A percentile compares a stretch with the other conserved stretches of the same genome.
phyloP scores from a whole-genome alignment of 257 asterid genomes.

The Gynochthodes officinalis region DNA sequence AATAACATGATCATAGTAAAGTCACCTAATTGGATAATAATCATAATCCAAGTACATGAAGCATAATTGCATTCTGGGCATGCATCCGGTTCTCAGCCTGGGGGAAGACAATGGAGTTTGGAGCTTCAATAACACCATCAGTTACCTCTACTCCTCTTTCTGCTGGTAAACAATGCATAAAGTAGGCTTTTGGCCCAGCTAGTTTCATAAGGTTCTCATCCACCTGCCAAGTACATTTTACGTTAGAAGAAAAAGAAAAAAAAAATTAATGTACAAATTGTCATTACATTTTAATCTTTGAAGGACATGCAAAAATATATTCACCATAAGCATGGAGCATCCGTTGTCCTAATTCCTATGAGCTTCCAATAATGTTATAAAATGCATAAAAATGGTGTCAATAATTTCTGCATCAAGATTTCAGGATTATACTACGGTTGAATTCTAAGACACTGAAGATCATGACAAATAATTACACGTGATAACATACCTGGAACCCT shows the following conservation, averaged over 20 bases:
- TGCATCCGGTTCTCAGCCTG: slow-evolving; percentile 97
- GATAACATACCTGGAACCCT: slow-evolving; percentile 76
- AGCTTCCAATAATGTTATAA: neutral
- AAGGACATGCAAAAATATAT: neutral
- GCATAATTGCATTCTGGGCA: slow-evolving; percentile 92
- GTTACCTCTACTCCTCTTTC: slow-evolving; percentile 86
- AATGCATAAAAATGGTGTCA: neutral
- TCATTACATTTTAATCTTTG: neutral
- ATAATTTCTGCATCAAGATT: neutral
- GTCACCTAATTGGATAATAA: neutral
- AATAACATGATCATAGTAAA: neutral
- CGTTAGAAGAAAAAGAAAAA: neutral
- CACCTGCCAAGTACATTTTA: slow-evolving; percentile 49
- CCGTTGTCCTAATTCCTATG: neutral
- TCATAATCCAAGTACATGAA: slow-evolving; percentile 78
- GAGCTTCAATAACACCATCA: slow-evolving; percentile 75
- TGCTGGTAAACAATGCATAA: slow-evolving; percentile 95
- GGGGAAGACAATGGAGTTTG: slow-evolving; percentile 77
- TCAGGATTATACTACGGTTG: neutral
- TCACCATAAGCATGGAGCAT: neutral
- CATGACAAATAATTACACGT: neutral
- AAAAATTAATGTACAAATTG: neutral
- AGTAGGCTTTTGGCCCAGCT: slow-evolving; percentile 76
- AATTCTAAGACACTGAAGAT: neutral
- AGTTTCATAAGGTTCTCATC: slow-evolving; percentile 77